Conservation (phyloP, 2,329 filamentous ascomycete species). For the Diaporthe amygdali region DNA sequence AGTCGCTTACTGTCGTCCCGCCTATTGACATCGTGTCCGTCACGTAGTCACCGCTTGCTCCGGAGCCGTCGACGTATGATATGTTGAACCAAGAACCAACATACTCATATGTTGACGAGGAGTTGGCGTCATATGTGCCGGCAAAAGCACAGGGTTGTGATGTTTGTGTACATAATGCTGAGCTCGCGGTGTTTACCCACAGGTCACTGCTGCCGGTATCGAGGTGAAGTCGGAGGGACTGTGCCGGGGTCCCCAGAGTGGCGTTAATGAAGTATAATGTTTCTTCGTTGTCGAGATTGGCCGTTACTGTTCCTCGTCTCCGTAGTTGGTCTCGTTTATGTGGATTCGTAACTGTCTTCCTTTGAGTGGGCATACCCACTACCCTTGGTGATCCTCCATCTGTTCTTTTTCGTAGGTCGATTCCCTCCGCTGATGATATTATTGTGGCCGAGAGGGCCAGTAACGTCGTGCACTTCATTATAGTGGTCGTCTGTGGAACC, state of each 20-base stretch:
- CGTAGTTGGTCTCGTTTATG: conserved; percentile 50
- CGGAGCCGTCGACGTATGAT: conserved; percentile 82
- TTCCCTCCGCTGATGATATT: conserved; percentile 31
- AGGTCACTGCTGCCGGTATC: conserved; percentile 75
- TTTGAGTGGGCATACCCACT: conserved; percentile 50
- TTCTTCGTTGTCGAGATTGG: conserved; percentile 63
- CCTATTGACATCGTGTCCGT: conserved; percentile 73
- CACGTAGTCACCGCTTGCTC: conserved; percentile 79
- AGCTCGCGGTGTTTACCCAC: conserved; percentile 72
- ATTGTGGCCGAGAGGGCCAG: conserved; percentile 37
- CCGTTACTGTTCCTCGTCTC: conserved; percentile 49
- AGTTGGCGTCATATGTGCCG: conserved; percentile 72
- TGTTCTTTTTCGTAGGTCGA: conserved; percentile 37
- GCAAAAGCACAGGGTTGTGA: conserved; percentile 60
- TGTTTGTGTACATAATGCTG: conserved; percentile 59
- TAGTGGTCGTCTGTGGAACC: conserved; percentile 13
- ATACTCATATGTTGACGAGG: conserved; percentile 78
- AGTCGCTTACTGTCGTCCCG: conserved; percentile 52
- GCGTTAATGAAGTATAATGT: conserved; percentile 70
- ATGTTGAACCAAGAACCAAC: conserved; percentile 84
- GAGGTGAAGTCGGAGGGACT: conserved; percentile 62
- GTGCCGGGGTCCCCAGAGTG: conserved; percentile 66
- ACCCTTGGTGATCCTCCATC: conserved; percentile 46
- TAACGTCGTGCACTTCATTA: conserved; percentile 43
- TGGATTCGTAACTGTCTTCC: conserved; percentile 45